Evolutionary conservation across 2,329 filamentous ascomycete genomes (phyloP), one percentile per base, ranked within the genome.

Genomic region (Xylaria multiplex): DNA sequence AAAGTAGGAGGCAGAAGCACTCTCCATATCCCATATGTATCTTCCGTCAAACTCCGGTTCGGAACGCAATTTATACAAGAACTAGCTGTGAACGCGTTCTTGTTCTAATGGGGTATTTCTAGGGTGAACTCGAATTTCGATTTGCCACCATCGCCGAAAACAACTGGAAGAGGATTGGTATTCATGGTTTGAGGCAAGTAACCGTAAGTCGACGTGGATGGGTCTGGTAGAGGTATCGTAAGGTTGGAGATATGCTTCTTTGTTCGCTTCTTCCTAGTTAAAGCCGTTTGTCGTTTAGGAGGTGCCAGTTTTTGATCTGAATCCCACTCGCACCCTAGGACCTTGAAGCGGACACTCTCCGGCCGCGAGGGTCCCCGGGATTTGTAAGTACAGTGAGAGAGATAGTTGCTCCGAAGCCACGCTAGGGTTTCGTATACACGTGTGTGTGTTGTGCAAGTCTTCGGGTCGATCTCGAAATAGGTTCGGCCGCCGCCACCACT

Each of bases 241-340:
- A 59, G 27, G 30, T 42, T 54, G 8, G 52, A 30, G 35, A 43
- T 16, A 16, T 55, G 60, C 9, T 52, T 64, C 45, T 45, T 67
- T 6, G 63, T 40, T 59, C 65, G 64, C 52, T 69, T 73, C 49
- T 59, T 70, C 45, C 45, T 60, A 40, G 40, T 50, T 9, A 62
- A 59, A 14, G 48, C 48, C 30, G 59, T 30, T 22, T 59, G 64
- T 24, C 49, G 69, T 54, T 71, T 71, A 35, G 43, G 27, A 2
- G 69, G 63, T 24, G 66, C 49, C 9, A 70, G 46, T 49, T 70
- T 67, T 37, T 64, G 57, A 55, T 70, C 69, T 1, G 61, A 35
- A 37, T 74, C 72, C 80, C 79, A 82, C 67, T 83, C 78, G 66
- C 80, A 83, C 1, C 77, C 79, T 43, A 83, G 55, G 4, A 83